Conservation (phyloP, 106 monocot species). For the Dendrobium nobile region DNA sequence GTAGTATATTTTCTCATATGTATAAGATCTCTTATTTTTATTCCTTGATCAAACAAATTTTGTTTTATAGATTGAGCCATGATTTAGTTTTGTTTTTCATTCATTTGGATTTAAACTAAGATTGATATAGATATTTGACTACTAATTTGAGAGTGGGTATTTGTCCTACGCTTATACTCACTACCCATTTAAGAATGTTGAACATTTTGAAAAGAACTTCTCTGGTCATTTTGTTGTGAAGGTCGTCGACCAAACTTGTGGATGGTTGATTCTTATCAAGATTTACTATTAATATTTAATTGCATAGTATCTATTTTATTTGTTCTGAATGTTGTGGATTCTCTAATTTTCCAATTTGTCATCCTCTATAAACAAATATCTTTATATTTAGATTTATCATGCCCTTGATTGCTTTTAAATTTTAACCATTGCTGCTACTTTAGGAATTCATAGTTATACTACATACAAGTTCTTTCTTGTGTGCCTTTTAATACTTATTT, state of each 20-base stretch:
- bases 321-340: background rate
- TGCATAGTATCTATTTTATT: background rate
- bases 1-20: background rate
- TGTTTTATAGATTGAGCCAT: background rate
- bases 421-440: background rate
- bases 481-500: background rate
- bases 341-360: background rate
- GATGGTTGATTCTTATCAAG: constrained; percentile 56
- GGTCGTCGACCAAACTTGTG: constrained; percentile 96
- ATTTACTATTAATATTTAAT: background rate
- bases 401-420: background rate
- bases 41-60: no score
- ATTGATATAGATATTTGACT: constrained; percentile 83
- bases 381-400: background rate
- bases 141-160: constrained; percentile 99
- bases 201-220: constrained; percentile 90
- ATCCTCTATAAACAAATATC: background rate
- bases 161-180: constrained; percentile 99
- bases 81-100: background rate
- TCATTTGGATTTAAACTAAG: background rate
- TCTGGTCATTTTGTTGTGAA: constrained; percentile 97
- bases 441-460: background rate
- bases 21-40: background rate
- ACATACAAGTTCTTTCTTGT: background rate
- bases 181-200: constrained; percentile 97